A percentile compares a stretch with the other conserved stretches of the same genome.
phyloP scores from a whole-genome alignment of 1,139 yeast genomes.

The Yarrowia galli region DNA sequence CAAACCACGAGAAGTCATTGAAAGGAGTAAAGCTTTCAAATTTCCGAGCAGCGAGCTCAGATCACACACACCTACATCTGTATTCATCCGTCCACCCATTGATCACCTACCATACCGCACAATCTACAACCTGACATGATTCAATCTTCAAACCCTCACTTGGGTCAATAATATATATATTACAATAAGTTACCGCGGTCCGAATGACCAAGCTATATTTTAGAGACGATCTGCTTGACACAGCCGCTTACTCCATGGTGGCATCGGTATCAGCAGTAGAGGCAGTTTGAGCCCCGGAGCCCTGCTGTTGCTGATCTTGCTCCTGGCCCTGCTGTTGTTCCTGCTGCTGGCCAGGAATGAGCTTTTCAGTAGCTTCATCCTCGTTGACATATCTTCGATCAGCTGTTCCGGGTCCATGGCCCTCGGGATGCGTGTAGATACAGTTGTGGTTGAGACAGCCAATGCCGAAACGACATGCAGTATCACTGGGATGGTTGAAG shows the following conservation, averaged over 20 bases:
- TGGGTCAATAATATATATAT: background rate
- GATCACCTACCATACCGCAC: too few relatives aligned
- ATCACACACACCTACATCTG: too few relatives aligned
- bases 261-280: background rate
- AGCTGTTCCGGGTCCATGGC: slow-evolving; percentile 47
- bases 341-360: slow-evolving; percentile 27
- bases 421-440: slow-evolving; percentile 80
- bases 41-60: too few relatives aligned
- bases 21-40: too few relatives aligned
- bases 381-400: slow-evolving; percentile 26
- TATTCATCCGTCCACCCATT: too few relatives aligned
- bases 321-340: background rate
- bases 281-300: too few relatives aligned
- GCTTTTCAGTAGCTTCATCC: slow-evolving; percentile 1
- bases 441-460: slow-evolving; percentile 76
- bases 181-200: slow-evolving; percentile 25
- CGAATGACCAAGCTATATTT: background rate
- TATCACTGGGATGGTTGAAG: slow-evolving; percentile 74
- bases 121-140: too few relatives aligned
- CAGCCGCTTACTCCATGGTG: slow-evolving; percentile 7
- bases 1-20: too few relatives aligned
- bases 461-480: slow-evolving; percentile 73
- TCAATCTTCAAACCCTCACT: too few relatives aligned
- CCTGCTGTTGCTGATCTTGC: too few relatives aligned
- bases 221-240: background rate